A percentile compares a stretch with the other conserved stretches of the same genome.
phyloP scores from a whole-genome alignment of 2,329 filamentous ascomycete species.

The Lasiodiplodia gonubiensis region DNA sequence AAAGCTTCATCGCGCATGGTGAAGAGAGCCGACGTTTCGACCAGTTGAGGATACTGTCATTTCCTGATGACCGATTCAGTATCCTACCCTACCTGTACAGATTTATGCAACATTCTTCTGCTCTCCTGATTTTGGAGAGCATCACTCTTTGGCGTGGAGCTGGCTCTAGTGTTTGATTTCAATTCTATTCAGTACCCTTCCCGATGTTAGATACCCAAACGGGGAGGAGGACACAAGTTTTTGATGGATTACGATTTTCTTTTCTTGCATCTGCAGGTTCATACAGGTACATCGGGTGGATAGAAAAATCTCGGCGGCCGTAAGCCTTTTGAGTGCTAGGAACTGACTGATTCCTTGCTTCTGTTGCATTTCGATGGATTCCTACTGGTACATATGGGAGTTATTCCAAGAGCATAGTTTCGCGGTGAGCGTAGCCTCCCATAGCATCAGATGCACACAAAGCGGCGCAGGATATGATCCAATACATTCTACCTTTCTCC shows the following conservation, averaged over 20 bases:
- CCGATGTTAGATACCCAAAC: slow-evolving; percentile 22
- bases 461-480: slow-evolving; percentile 17
- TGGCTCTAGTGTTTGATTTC: slow-evolving; percentile 19
- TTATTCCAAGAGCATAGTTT: slow-evolving; percentile 14
- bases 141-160: slow-evolving; percentile 22
- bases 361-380: slow-evolving; percentile 1
- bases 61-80: slow-evolving; percentile 6
- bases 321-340: not conserved
- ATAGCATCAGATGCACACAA: slow-evolving; percentile 12
- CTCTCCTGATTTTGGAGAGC: not conserved
- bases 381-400: slow-evolving; percentile 17
- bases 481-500: slow-evolving; percentile 10
- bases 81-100: slow-evolving; percentile 19
- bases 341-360: slow-evolving; percentile 7
- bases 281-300: slow-evolving; percentile 16
- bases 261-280: slow-evolving; percentile 15
- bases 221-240: slow-evolving; percentile 7
- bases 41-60: slow-evolving; percentile 14
- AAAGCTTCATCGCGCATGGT: not conserved
- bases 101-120: slow-evolving; percentile 23
- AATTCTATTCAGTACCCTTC: slow-evolving; percentile 17
- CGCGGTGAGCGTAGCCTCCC: slow-evolving; percentile 1
- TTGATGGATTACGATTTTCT: slow-evolving; percentile 8
- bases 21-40: not conserved
- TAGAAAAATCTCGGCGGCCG: slow-evolving; percentile 8